These are phyloP conservation scores for Dactylella cylindrospora DNA, from an alignment of 2,329 filamentous ascomycete genomes.

Conservation along the genomic window DNA sequence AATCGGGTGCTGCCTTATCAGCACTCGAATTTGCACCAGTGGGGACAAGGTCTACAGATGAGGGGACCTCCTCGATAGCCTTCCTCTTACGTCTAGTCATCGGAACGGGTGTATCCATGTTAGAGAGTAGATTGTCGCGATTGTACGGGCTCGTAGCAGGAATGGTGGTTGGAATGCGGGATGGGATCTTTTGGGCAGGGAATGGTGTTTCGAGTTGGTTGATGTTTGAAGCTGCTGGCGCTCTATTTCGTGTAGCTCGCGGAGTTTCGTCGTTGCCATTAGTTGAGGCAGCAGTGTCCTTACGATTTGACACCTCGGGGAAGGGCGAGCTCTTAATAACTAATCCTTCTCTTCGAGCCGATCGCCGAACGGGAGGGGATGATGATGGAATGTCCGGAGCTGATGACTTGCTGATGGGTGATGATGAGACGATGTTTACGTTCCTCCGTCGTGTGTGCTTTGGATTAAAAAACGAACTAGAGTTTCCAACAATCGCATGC, in stretches of 20 bases:
- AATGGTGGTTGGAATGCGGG: slow-evolving; percentile 8
- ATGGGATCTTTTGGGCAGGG: slow-evolving; percentile 13
- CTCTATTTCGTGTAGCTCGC: neutral
- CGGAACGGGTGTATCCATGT: slow-evolving; percentile 11
- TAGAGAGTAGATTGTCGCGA: slow-evolving; percentile 9
- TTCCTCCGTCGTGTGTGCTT: neutral
- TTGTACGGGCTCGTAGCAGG: slow-evolving; percentile 26
- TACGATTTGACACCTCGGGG: neutral
- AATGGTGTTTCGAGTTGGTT: slow-evolving; percentile 6
- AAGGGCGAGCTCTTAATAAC: neutral
- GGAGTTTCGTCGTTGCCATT: slow-evolving; percentile 6
- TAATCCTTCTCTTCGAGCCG: slow-evolving; percentile 1
- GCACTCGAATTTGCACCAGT: neutral
- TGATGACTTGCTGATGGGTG: neutral
- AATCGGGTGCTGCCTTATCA: too few relatives aligned
- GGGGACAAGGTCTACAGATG: neutral
- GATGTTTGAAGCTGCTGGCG: neutral
- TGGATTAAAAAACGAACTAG: neutral
- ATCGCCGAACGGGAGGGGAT: slow-evolving; percentile 11
- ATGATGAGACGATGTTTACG: neutral
- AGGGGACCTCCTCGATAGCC: neutral
- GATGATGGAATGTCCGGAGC: slow-evolving; percentile 11
- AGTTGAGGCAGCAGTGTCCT: neutral
- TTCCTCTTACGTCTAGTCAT: slow-evolving; percentile 5
- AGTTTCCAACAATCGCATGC: neutral